Conservation (phyloP, 148 eudicot species). For the Drosera capensis region DNA sequence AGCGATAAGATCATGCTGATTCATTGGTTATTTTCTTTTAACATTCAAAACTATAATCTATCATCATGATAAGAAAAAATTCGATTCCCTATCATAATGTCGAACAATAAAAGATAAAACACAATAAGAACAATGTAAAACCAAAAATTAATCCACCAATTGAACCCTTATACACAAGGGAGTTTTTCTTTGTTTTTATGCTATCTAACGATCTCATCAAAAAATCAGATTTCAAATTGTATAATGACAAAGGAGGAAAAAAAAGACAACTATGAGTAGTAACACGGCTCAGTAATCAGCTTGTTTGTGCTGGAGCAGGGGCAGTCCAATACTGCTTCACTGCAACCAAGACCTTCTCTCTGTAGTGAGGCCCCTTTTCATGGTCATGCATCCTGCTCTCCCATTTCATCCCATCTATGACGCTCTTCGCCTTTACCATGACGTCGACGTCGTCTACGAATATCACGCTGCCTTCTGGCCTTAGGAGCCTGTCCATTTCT, state of each 20-base stretch:
- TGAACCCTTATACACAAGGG: no score
- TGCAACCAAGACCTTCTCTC: conserved; percentile 5
- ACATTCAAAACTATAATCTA: neutral
- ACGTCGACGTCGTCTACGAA: conserved; percentile 65
- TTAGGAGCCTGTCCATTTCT: conserved; percentile 71
- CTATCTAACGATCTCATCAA: no score
- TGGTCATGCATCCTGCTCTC: conserved; percentile 41
- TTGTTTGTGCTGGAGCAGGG: neutral
- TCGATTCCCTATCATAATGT: no score
- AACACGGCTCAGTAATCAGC: neutral
- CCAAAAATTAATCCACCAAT: no score
- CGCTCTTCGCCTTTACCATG: conserved; percentile 32
- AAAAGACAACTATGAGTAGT: neutral
- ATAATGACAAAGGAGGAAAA: neutral
- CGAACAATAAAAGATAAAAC: no score
- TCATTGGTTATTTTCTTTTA: neutral
- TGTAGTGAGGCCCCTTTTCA: conserved; percentile 16
- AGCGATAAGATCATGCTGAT: no score
- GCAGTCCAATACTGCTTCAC: conserved; percentile 7
- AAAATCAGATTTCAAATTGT: neutral
- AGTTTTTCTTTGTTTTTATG: no score
- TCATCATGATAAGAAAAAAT: no score
- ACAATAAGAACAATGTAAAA: no score
- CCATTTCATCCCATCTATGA: conserved; percentile 50
- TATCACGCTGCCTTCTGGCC: conserved; percentile 69